Conservation (phyloP, 2,329 filamentous ascomycete species). For the Ascochyta fabae region DNA sequence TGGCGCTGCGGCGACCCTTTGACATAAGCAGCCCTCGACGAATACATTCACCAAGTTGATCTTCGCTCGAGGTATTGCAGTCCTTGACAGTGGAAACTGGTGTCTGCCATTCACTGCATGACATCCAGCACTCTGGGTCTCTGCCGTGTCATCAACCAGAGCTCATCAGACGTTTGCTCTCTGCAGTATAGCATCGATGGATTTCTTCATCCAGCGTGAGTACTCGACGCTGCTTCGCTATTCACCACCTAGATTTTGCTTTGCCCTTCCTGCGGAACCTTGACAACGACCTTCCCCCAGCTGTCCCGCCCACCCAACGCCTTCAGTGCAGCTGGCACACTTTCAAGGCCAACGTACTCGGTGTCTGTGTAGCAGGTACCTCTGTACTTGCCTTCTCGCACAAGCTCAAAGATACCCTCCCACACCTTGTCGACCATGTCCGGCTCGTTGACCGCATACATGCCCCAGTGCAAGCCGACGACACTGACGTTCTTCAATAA, state of each 20-base stretch:
- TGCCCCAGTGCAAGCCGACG: slow-evolving; percentile 91
- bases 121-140: too few relatives aligned
- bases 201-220: not conserved
- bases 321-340: slow-evolving; percentile 75
- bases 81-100: too few relatives aligned
- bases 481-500: slow-evolving; percentile 91
- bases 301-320: slow-evolving; percentile 81
- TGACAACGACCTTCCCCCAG: slow-evolving; percentile 96
- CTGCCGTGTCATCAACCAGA: too few relatives aligned
- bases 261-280: slow-evolving; percentile 68
- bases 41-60: not conserved
- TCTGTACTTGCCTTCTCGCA: slow-evolving; percentile 77
- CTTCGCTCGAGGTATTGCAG: not conserved
- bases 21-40: not conserved
- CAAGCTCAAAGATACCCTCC: slow-evolving; percentile 79
- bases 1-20: not conserved
- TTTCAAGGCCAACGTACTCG: slow-evolving; percentile 82
- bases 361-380: slow-evolving; percentile 84
- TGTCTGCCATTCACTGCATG: too few relatives aligned
- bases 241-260: slow-evolving; percentile 42
- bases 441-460: slow-evolving; percentile 76
- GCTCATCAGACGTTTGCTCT: too few relatives aligned
- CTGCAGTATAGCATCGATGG: not conserved
- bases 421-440: slow-evolving; percentile 76
- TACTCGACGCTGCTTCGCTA: not conserved